Conservation (phyloP, 1,284 basidiomycete genomes). For the Cystobasidium slooffiae region DNA sequence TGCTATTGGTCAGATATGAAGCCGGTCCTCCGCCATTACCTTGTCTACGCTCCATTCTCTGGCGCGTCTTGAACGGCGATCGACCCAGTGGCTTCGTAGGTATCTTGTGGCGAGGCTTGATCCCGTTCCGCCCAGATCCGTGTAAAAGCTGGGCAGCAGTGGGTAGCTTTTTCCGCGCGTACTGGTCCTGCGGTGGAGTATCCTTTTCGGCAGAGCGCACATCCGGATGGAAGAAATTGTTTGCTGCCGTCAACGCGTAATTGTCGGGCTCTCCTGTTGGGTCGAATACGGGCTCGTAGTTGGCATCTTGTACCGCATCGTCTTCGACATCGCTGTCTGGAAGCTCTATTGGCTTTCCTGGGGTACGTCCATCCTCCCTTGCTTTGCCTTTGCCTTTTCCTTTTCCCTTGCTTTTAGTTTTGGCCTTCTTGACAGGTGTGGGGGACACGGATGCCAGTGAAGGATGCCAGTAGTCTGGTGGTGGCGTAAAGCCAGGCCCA, state of each 20-base stretch:
- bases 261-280: not conserved
- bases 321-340: conserved; percentile 15
- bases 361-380: not conserved
- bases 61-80: not conserved
- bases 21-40: not conserved
- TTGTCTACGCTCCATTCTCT: not conserved
- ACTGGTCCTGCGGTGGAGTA: not conserved
- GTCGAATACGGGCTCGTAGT: not conserved
- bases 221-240: not conserved
- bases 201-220: not conserved
- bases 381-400: not conserved
- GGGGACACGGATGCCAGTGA: not conserved
- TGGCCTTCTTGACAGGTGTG: not conserved
- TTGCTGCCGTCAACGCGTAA: not conserved
- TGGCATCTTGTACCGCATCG: not conserved
- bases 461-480: not conserved
- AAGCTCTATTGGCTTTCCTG: conserved; percentile 1
- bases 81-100: conserved; percentile 31
- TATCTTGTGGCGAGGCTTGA: conserved; percentile 11
- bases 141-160: conserved; percentile 8
- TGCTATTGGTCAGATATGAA: too few relatives aligned
- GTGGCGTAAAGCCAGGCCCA: conserved; percentile 14
- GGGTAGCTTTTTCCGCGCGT: conserved; percentile 27
- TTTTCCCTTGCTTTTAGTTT: conserved; percentile 12
- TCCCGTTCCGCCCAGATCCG: not conserved